A percentile compares a stretch with the other conserved stretches of the same genome.
phyloP scores from a whole-genome alignment of 1,284 basidiomycete species.

The Stygiomarasmius scandens region DNA sequence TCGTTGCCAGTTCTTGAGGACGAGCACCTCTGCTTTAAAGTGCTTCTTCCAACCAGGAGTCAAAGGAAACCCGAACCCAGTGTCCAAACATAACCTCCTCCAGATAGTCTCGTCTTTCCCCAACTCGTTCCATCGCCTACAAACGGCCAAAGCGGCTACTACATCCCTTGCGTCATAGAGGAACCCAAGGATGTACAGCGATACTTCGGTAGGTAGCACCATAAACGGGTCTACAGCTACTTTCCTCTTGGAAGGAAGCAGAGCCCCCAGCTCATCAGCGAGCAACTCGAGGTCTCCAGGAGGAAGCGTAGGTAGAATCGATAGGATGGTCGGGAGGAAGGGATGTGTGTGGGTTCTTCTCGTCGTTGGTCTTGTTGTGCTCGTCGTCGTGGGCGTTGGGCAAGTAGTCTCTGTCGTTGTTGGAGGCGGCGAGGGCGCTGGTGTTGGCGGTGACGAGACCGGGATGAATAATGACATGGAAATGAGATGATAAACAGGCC shows the following conservation, averaged over 20 bases:
- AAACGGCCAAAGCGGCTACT: slow-evolving; percentile 74
- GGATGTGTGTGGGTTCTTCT: slow-evolving; percentile 24
- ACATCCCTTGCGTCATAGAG: slow-evolving; percentile 84
- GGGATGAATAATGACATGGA: slow-evolving; percentile 54
- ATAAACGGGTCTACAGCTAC: slow-evolving; percentile 83
- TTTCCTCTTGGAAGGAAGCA: slow-evolving; percentile 77
- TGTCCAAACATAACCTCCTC: slow-evolving; percentile 69
- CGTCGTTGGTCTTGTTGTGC: slow-evolving; percentile 23
- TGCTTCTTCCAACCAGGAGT: slow-evolving; percentile 37
- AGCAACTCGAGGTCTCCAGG: slow-evolving; percentile 69
- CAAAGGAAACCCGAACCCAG: slow-evolving; percentile 55
- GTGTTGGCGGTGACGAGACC: slow-evolving; percentile 66
- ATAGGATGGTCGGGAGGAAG: slow-evolving; percentile 56
- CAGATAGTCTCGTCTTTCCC: slow-evolving; percentile 86
- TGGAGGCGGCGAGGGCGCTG: slow-evolving; percentile 63
- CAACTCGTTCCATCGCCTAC: slow-evolving; percentile 76
- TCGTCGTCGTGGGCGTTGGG: slow-evolving; percentile 20
- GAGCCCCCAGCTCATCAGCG: slow-evolving; percentile 21
- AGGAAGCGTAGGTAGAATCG: slow-evolving; percentile 62
- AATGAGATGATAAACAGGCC: no score
- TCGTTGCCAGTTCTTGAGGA: slow-evolving; percentile 79
- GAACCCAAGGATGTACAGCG: slow-evolving; percentile 80
- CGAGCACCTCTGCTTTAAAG: neutral
- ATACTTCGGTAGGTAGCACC: slow-evolving; percentile 84
- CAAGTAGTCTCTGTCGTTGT: slow-evolving; percentile 7